phyloP scores from a whole-genome alignment of 2,329 filamentous ascomycete genomes.

The Domatiomyces catenatus region DNA sequence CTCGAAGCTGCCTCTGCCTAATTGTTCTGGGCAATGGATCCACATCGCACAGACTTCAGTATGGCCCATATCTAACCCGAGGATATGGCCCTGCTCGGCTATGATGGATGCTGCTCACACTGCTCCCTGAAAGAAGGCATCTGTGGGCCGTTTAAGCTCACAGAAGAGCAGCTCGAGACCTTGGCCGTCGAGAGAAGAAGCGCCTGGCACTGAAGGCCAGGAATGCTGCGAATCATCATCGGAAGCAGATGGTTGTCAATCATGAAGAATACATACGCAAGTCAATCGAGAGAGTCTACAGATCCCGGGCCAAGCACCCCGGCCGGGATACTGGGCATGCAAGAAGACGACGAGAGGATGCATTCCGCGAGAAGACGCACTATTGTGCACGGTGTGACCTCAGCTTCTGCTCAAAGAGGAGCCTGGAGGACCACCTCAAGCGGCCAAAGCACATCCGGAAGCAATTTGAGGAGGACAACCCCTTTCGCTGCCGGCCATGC shows the following conservation, averaged over 20 bases:
- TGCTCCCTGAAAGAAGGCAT: not conserved
- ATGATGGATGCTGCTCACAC: constrained; percentile 1
- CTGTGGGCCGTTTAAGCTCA: not conserved
- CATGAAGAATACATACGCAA: not conserved
- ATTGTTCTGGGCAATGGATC: constrained; percentile 1
- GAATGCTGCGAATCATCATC: not conserved
- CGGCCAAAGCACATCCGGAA: not conserved
- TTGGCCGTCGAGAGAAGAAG: not conserved
- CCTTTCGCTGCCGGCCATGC: not conserved
- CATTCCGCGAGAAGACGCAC: not conserved
- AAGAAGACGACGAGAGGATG: not conserved
- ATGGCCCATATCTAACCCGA: not conserved
- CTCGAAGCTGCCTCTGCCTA: not conserved
- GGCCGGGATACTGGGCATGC: not conserved
- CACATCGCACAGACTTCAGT: not conserved
- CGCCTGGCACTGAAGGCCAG: not conserved
- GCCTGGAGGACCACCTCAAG: not conserved
- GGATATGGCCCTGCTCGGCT: not conserved
- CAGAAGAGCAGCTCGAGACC: not conserved
- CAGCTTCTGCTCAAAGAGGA: not conserved
- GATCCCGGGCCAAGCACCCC: not conserved
- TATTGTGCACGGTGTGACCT: not conserved
- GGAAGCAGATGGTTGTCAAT: not conserved
- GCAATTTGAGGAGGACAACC: not conserved
- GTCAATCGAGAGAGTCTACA: not conserved